Conservation (phyloP, 305 asterid species). For the Fraxinus ornus region DNA sequence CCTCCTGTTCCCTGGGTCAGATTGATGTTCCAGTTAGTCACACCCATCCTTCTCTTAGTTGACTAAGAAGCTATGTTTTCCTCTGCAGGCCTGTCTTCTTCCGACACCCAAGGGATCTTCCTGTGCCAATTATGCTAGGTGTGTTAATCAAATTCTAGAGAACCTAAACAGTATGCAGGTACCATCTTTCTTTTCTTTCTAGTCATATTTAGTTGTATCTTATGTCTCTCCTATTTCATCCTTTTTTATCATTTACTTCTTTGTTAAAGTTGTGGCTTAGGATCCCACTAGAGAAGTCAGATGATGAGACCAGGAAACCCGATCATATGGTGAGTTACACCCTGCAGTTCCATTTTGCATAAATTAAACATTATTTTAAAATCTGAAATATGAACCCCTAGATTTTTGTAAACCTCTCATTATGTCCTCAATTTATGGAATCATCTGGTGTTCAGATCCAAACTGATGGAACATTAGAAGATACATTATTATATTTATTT, state of each 20-base stretch:
- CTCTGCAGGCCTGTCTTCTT: slow-evolving; percentile 82
- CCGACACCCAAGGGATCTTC: slow-evolving; percentile 81
- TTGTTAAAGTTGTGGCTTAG: slow-evolving; percentile 84
- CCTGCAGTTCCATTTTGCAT: neutral
- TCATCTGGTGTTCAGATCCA: neutral
- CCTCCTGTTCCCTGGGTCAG: slow-evolving; percentile 9
- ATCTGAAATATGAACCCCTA: neutral
- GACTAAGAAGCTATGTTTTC: slow-evolving; percentile 22
- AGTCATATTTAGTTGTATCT: slow-evolving; percentile 6
- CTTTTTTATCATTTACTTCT: slow-evolving; percentile 39
- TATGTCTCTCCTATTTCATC: slow-evolving; percentile 10
- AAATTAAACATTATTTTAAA: neutral
- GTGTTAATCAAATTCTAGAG: slow-evolving; percentile 81
- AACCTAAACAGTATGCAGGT: slow-evolving; percentile 85
- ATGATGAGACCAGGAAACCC: slow-evolving; percentile 42
- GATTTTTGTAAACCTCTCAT: neutral
- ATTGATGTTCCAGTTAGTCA: slow-evolving; percentile 9
- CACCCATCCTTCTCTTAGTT: slow-evolving; percentile 7
- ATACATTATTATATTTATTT: neutral
- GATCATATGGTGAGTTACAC: slow-evolving; percentile 54
- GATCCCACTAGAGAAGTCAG: slow-evolving; percentile 77
- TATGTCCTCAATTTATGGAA: neutral
- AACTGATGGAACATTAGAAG: neutral
- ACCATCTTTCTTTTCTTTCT: slow-evolving; percentile 11
- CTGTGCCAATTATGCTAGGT: slow-evolving; percentile 88